Percentiles rank a stretch among this genome's conserved stretches.
Evolutionary conservation across 257 asterid species (phyloP).

Genomic region (Eustoma russellianum): DNA sequence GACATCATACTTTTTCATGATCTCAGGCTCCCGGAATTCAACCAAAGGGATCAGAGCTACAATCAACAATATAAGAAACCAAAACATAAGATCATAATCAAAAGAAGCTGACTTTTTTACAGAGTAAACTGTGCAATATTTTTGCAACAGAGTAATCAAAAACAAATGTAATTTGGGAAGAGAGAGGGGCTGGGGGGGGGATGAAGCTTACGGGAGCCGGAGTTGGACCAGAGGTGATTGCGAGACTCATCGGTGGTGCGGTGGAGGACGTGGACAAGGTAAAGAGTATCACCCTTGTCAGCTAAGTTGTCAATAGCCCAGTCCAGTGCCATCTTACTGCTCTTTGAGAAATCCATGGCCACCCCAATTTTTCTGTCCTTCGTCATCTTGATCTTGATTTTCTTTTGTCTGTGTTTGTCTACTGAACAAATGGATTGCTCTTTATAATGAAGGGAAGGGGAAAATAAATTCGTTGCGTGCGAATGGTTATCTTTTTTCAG

Average conservation of each 20-base stretch:
- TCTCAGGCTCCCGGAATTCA: conserved; percentile 72
- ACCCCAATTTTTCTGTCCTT: conserved; percentile 73
- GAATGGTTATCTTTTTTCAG: neutral
- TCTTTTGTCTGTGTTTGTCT: neutral
- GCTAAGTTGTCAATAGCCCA: conserved; percentile 86
- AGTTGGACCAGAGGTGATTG: conserved; percentile 37
- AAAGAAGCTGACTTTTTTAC: no score
- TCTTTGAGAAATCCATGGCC: conserved; percentile 85
- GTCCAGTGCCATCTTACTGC: conserved; percentile 66
- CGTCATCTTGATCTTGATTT: conserved; percentile 27
- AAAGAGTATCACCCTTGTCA: conserved; percentile 59
- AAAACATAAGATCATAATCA: no score
- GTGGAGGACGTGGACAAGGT: conserved; percentile 47
- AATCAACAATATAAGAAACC: no score
- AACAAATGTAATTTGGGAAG: neutral
- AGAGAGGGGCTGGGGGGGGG: neutral
- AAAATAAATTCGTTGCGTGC: conserved; percentile 15
- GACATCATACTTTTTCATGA: conserved; percentile 57
- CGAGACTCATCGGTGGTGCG: conserved; percentile 29
- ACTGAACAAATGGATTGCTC: no score
- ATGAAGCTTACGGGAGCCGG: conserved; percentile 60
- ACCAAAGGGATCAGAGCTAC: conserved; percentile 69
- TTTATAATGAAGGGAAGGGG: neutral
- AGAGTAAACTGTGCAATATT: no score
- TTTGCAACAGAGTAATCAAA: neutral